Evolutionary conservation across 768 basidiomycete genomes (phyloP).

Genomic region (Lentinula lateritia): DNA sequence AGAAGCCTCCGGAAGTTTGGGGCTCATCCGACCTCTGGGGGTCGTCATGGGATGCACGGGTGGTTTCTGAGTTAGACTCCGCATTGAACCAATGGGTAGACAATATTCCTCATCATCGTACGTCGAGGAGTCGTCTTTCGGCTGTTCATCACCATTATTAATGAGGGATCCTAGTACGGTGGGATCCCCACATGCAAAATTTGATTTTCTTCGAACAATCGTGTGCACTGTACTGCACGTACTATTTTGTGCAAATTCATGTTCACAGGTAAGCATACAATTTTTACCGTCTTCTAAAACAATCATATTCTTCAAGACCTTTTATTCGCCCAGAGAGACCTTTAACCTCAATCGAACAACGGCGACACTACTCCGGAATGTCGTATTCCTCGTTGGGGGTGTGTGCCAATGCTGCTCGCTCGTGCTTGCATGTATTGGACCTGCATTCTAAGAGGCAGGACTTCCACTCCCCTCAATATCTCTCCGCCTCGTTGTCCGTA

Average conservation of each 20-base stretch:
- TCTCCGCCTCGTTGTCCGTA: not conserved
- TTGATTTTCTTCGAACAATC: slow-evolving; percentile 39
- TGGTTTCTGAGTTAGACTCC: slow-evolving; percentile 33
- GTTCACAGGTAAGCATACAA: slow-evolving; percentile 35
- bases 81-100: slow-evolving; percentile 57
- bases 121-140: slow-evolving; percentile 8
- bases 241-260: slow-evolving; percentile 36
- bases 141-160: not conserved
- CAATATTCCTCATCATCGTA: slow-evolving; percentile 35
- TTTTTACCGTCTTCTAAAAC: slow-evolving; percentile 22
- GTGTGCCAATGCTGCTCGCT: slow-evolving; percentile 28
- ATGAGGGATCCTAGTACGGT: slow-evolving; percentile 27
- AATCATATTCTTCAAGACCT: not conserved
- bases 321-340: slow-evolving; percentile 28
- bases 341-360: slow-evolving; percentile 29
- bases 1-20: not conserved
- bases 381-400: slow-evolving; percentile 56
- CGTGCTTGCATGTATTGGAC: slow-evolving; percentile 51
- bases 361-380: slow-evolving; percentile 27
- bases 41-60: not conserved
- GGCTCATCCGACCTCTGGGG: not conserved
- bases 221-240: slow-evolving; percentile 39
- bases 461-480: slow-evolving; percentile 3
- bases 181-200: slow-evolving; percentile 37
- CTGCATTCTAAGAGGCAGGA: slow-evolving; percentile 16